Conservation (phyloP, 306 rosid genomes). For the Prunus padus region DNA sequence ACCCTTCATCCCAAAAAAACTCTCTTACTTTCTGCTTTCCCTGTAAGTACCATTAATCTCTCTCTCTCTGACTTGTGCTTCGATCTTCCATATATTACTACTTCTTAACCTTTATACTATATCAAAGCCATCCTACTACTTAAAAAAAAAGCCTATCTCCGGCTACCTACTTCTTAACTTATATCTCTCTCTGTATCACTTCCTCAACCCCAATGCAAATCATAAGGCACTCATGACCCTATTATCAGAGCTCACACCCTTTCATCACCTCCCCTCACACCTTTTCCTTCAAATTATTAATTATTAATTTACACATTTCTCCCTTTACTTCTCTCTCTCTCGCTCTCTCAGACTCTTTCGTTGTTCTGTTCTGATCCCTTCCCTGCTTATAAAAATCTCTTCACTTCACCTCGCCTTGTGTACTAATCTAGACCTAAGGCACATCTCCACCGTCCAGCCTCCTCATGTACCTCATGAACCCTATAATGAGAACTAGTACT, state of each 20-base stretch:
- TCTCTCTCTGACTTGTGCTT: constrained; percentile 18
- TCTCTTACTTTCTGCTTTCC: constrained; percentile 37
- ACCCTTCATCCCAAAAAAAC: constrained; percentile 47
- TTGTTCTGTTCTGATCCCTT: background rate
- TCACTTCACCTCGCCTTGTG: background rate
- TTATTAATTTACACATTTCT: background rate
- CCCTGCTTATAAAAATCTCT: background rate
- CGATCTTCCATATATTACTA: background rate
- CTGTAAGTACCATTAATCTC: constrained; percentile 24
- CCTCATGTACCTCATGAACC: constrained; percentile 33
- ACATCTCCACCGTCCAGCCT: constrained; percentile 17
- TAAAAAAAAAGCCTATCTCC: constrained; percentile 47
- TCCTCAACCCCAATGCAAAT: constrained; percentile 52
- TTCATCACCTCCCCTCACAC: background rate
- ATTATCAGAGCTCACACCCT: constrained; percentile 27
- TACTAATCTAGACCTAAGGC: constrained; percentile 6
- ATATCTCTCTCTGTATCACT: background rate
- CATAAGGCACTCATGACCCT: constrained; percentile 75
- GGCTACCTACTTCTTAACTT: background rate
- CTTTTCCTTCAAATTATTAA: background rate
- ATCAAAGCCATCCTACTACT: constrained; percentile 20
- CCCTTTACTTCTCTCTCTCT: too few species aligned
- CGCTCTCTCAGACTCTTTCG: too few species aligned
- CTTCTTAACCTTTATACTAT: too few species aligned
- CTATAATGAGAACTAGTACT: constrained; percentile 36